Base-by-base conservation (phyloP, 225 moss, liverwort and hornwort species). In the Marchantia polymorpha region DNA sequence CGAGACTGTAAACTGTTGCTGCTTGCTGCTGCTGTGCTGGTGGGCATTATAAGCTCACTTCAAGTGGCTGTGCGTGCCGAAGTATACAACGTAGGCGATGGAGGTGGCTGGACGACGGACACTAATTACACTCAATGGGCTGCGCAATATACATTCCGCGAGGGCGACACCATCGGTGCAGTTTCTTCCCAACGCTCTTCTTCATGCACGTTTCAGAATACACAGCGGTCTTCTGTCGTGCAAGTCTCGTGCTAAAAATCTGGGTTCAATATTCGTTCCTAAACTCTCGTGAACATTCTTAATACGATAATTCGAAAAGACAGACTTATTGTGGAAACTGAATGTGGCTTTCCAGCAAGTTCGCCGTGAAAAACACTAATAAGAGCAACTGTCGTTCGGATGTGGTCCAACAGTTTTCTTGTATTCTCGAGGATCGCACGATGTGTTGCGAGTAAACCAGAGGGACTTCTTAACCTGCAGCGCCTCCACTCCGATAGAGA, bases 91-190 rank as follows among this genome's bases (percentile, higher is more conserved):
- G 84, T 87, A 4, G 87, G 87, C 7, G 82, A 80, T 77, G 76
- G 49, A 14, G 61, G 20, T 6, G 87, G 87, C 27, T 87, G 87
- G 87, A 77, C 58, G 0, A 64, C 60, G 0, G 17, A 69, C 19
- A 69, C 55, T 1, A 87, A 87, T 69, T 87, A 87, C 77, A 79
- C 68, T 10, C 47, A 82, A 0, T 87, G 87, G 87, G 87, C 82
- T 59, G 16, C 65, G 0, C 72, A 80, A 19, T 73, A 80, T 22
- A 87, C 80, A 19, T 84, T 87, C 72, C 77, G 63, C 5, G 87
- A 84, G 16, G 87, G 87, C 53, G 87, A 87, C 59, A 84, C 71
- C 17, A 46, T 87, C 20, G 87, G 87, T 87, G 66, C 61, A 39
- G 70, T 47, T 17, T 49, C 22, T 16, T 22, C 49, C 23, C 61